These are phyloP conservation scores for Phytophthora melonis DNA, from an alignment of 352 stramenopile species.

Conservation along the genomic window DNA sequence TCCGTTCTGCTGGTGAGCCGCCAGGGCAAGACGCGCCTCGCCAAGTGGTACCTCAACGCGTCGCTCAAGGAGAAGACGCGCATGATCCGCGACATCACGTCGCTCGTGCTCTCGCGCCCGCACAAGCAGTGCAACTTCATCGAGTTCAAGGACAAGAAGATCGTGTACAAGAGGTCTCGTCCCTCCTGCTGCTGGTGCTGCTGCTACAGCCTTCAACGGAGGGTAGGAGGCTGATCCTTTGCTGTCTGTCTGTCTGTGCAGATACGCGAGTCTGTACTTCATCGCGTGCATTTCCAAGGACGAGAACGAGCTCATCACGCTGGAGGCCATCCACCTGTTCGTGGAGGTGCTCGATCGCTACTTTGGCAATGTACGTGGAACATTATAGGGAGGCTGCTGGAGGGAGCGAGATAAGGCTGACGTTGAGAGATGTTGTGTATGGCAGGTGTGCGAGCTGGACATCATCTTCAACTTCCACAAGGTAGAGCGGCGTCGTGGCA, in stretches of 20 bases:
- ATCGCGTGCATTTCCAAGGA: conserved; percentile 95
- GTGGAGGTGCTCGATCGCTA: conserved; percentile 98
- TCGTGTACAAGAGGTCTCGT: conserved; percentile 95
- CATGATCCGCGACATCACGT: conserved; percentile 91
- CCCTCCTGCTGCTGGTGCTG: too few species aligned
- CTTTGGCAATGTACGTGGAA: conserved; percentile 91
- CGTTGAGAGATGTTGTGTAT: too few species aligned
- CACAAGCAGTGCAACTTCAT: conserved; percentile 95
- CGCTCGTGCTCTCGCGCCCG: conserved; percentile 87
- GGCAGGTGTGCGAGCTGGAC: too few species aligned
- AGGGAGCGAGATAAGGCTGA: background rate
- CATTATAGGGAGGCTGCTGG: background rate
- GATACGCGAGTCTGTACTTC: conserved; percentile 98
- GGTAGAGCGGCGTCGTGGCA: conserved; percentile 32
- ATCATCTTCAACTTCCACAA: conserved; percentile 94
- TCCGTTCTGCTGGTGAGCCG: conserved; percentile 90
- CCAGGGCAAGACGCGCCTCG: conserved; percentile 92
- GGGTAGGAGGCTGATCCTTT: background rate
- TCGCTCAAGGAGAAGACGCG: conserved; percentile 87
- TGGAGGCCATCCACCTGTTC: conserved; percentile 98
- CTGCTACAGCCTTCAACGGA: background rate
- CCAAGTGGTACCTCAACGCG: conserved; percentile 91
- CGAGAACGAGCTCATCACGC: conserved; percentile 98
- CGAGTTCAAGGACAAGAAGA: conserved; percentile 98
- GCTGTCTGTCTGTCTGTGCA: conserved; percentile 26